Base-by-base conservation (phyloP, 306 rosid species). In the Acacia crassicarpa region DNA sequence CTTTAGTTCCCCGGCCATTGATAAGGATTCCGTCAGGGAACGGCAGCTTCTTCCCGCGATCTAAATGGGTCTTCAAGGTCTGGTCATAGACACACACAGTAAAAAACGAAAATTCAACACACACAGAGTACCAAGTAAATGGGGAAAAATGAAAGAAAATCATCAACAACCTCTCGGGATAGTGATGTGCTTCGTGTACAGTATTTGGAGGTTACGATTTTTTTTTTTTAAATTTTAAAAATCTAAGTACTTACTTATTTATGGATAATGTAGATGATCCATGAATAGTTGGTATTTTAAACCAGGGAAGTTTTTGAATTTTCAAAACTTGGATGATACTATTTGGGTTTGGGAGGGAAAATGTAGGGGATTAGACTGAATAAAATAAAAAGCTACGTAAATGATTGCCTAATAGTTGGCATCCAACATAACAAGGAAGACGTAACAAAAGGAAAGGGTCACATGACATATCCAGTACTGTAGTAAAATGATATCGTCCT, bases 1-100 rank as follows among this genome's bases (percentile, higher is more conserved):
- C 92, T 22, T 90, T 91, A 10, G 99, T 91, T 16, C 97, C 99
- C 6, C 97, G 97, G 67, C 99, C 99, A 85, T 95, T 95, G 87
- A 95, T 90, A 41, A 95, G 99, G 82, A 95, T 76, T 78, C 98
- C 99, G 81, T 95, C 98, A 32, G 99, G 98, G 22, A 84, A 79
- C 17, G 94, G 94, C 8, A 95, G 88, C 86, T 90, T 95, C 85
- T 84, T 88, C 9, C 99, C 99, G 3, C 74, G 43, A 32, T 95
- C 99, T 65, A 95, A 87, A 85, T 85, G 90, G 32, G 90, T 88
- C 82, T 83, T 89, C 87, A 95, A 81, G 46, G 85, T 81, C 99
- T 95, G 88, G 71, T 41, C 7, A 59, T 44, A 65, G 8, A 30
- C 71, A 15, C 22, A 32, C 7, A 16, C 17, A 7, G n/a, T n/a